Evolutionary conservation across 768 basidiomycete genomes (phyloP).

Genomic region (Tylopilus intermedius): DNA sequence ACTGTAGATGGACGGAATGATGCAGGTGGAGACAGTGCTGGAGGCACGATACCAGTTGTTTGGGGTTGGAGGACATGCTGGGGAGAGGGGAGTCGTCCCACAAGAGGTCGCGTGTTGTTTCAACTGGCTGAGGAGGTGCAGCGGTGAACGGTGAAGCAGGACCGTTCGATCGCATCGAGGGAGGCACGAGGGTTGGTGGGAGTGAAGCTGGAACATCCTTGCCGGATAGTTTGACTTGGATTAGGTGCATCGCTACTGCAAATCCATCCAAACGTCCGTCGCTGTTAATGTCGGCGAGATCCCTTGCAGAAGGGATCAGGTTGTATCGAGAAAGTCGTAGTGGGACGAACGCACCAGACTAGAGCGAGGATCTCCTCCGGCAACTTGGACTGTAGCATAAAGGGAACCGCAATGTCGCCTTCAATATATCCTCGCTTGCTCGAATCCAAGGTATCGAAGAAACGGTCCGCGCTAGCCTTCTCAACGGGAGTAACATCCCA

Average conservation of each 20-base stretch:
- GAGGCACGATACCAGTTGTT: conserved; percentile 30
- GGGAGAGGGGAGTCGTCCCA: conserved; percentile 53
- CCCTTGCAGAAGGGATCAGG: conserved; percentile 49
- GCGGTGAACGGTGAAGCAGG: conserved; percentile 35
- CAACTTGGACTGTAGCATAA: conserved; percentile 88
- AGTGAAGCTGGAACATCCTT: conserved; percentile 69
- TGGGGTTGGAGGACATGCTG: conserved; percentile 32
- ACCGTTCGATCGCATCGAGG: conserved; percentile 58
- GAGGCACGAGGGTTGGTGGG: conserved; percentile 74
- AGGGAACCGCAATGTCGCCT: conserved; percentile 91
- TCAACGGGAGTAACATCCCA: conserved; percentile 87
- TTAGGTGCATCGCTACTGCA: conserved; percentile 92
- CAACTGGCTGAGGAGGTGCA: conserved; percentile 32
- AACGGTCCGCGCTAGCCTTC: conserved; percentile 70
- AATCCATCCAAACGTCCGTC: conserved; percentile 91
- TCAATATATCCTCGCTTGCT: conserved; percentile 77
- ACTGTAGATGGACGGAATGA: conserved; percentile 16
- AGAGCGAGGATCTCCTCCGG: conserved; percentile 80
- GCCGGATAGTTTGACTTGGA: conserved; percentile 79
- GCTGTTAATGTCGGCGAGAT: conserved; percentile 84
- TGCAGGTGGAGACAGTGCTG: conserved; percentile 29
- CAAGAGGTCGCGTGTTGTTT: conserved; percentile 41
- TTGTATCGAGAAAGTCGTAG: not conserved
- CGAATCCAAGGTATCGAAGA: conserved; percentile 79
- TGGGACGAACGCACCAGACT: conserved; percentile 64